Base-by-base conservation (phyloP, 257 asterid genomes). In the Nicotiana paniculata region DNA sequence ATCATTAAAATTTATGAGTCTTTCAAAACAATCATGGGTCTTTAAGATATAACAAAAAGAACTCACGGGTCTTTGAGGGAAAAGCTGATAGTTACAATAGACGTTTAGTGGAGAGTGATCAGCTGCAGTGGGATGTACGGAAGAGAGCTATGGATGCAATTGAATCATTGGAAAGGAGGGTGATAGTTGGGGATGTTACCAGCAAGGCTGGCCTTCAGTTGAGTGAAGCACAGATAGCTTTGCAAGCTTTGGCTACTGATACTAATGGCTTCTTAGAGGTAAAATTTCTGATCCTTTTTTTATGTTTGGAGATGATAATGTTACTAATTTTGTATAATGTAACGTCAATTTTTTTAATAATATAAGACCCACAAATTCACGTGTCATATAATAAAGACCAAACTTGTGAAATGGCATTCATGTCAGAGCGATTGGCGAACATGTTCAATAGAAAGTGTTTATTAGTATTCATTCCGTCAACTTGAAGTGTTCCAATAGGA, bases 221-320 rank as follows among this genome's bases (percentile, higher is more conserved):
- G 89, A 85, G 90, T 86, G 95, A 92, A 86, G 93, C 98, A 65
- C 99, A 95, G 81, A 93, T 85, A 85, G 97, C 97, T 82, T 95
- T 95, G 57, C 99, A 95, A 83, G 96, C 98, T 70, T 93, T 95
- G 37, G 99, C 99, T 58, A 93, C 99, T 15, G 99, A 95, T 77
- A 83, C 97, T 79, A 85, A 83, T 84, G 99, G 98, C 80, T 93
- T 92, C 88, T 88, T 95, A 81, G 97, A 95, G 98, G 99, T 93
- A 13, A 24, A 5, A 9, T 18, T 58, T 6, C 51, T 58, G 26
- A 58, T 58, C 11, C 3, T 43, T n/a, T 18, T n/a, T 17, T 17
- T 6, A 58, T 58, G 28, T 58, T 18, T 58, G 0, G 9, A 58
- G 64, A 58, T 64, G 62, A 5, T 58, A 16, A 35, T 66, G 12